Base-by-base conservation (phyloP, 345 rosid genomes). In the Salix udensis region DNA sequence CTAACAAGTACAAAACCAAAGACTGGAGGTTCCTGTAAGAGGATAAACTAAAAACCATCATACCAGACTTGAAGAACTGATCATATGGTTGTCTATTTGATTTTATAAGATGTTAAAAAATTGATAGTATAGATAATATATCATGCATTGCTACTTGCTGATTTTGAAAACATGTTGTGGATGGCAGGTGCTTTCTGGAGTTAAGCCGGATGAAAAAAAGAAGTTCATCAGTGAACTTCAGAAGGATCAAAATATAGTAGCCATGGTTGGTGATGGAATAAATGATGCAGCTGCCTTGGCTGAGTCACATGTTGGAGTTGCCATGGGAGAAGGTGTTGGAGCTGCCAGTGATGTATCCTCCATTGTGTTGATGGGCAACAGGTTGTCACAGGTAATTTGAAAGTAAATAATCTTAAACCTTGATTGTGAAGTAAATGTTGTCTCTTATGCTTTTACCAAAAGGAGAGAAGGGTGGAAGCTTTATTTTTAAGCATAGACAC, bases 251-350 rank as follows among this genome's bases (percentile, higher is more conserved):
- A 91, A 89, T n/a, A 73, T 86, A 40, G 96, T 93, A 68, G 98
- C 98, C 30, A 95, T 95, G 98, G 93, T 95, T 73, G 98, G 98
- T 37, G 98, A 95, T 84, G 98, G 98, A 67, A 93, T 95, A 78
- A 95, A 95, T 76, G 98, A 93, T 87, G 98, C 98, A 72, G 93
- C 97, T 74, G 98, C 98, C 37, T 87, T 95, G 87, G 98, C 98
- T 79, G 90, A 89, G 68, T 83, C 97, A 67, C 91, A 93, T 76
- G 80, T 95, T 83, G 98, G 98, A 77, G 88, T 95, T 72, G 98
- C 97, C 74, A 89, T 95, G 96, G 94, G 98, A 52, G 91, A 89
- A 61, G 96, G 97, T 81, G 97, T 90, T 85, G 98, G 94, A 80
- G 98, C 98, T 39, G 99, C 98, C 69, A 88, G 91, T 79, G 99